These are phyloP conservation scores for Phycomyces blakesleeanus DNA, from an alignment of 192 early-diverging fungal genomes.

Conservation along the genomic window DNA sequence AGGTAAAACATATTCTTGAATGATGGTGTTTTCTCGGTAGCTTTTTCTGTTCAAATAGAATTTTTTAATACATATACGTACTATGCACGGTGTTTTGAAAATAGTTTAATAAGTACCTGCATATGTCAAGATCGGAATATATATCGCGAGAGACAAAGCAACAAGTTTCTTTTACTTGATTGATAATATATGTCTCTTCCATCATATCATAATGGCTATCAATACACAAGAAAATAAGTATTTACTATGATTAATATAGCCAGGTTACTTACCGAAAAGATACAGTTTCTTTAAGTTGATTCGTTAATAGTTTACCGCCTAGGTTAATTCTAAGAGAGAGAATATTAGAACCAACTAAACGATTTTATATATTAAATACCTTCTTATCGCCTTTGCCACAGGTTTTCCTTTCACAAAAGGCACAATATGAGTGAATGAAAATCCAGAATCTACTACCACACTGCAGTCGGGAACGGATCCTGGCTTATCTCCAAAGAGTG, in stretches of 20 bases:
- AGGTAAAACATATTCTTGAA: conserved; percentile 65
- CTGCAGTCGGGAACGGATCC: conserved; percentile 52
- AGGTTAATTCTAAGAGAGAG: conserved; percentile 61
- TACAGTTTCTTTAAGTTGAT: conserved; percentile 84
- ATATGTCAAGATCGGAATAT: conserved; percentile 58
- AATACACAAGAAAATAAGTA: no score
- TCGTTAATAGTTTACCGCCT: conserved; percentile 84
- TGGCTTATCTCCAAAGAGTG: conserved; percentile 37
- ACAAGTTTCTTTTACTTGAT: conserved; percentile 78
- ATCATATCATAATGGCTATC: conserved; percentile 85
- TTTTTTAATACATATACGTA: neutral
- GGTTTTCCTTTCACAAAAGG: conserved; percentile 60
- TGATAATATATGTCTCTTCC: conserved; percentile 86
- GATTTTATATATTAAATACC: conserved; percentile 22
- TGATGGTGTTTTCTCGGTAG: conserved; percentile 43
- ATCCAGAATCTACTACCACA: conserved; percentile 76
- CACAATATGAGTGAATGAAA: conserved; percentile 76
- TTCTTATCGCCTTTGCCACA: conserved; percentile 51
- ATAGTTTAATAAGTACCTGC: conserved; percentile 44
- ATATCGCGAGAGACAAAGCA: conserved; percentile 76
- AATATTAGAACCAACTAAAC: neutral
- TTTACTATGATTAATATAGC: neutral
- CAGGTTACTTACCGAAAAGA: conserved; percentile 65
- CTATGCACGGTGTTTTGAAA: neutral
- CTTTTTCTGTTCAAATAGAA: conserved; percentile 31